A percentile compares a stretch with the other conserved stretches of the same genome.
Evolutionary conservation across 805 yeast genomes (phyloP).

Genomic region (Soucietia sequanensis): DNA sequence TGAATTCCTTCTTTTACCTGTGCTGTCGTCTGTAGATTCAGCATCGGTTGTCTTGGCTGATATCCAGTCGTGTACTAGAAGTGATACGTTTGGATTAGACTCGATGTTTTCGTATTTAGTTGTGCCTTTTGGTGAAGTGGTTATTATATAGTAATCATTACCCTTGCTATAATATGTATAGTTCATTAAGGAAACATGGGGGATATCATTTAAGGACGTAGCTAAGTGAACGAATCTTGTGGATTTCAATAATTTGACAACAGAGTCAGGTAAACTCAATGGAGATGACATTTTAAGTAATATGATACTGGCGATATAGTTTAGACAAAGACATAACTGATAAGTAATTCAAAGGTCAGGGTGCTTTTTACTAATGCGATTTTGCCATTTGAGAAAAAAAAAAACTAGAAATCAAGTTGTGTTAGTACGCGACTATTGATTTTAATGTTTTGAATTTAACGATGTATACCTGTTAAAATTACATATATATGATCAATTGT

Average conservation of each 20-base stretch:
- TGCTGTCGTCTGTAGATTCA: constrained; percentile 8
- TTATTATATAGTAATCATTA: constrained; percentile 53
- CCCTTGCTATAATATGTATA: constrained; percentile 59
- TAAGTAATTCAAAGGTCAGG: no score
- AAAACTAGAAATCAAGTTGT: no score
- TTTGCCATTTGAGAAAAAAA: no score
- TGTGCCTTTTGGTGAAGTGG: constrained; percentile 71
- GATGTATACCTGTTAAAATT: no score
- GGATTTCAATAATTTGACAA: constrained; percentile 46
- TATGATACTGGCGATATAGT: no score
- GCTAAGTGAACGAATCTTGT: constrained; percentile 82
- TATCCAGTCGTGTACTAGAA: constrained; percentile 90
- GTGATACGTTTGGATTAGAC: constrained; percentile 73
- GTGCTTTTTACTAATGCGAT: no score
- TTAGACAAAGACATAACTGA: no score
- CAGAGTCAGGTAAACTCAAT: constrained; percentile 39
- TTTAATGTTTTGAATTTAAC: no score
- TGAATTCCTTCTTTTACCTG: constrained; percentile 18
- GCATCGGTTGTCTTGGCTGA: constrained; percentile 46
- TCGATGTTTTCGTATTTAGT: constrained; percentile 70
- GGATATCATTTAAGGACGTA: constrained; percentile 69
- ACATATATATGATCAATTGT: no score
- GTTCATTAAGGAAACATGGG: constrained; percentile 91
- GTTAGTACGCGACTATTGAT: no score
- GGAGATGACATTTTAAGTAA: no score